Evolutionary conservation across 2,329 filamentous ascomycete species (phyloP).

Genomic region (Chrysosporium queenslandicum): DNA sequence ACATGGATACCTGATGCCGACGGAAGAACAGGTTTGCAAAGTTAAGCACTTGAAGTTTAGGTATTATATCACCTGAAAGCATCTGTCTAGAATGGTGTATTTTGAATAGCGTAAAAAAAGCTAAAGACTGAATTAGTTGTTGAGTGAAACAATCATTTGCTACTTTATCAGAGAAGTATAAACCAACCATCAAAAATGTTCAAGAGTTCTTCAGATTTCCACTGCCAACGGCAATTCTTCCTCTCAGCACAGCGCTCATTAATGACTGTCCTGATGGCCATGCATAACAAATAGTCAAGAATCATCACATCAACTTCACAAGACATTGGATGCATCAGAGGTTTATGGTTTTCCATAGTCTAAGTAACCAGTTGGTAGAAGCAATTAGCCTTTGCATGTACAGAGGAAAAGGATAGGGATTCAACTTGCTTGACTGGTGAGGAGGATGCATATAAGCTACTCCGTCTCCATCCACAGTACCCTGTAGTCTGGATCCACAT

Average conservation of each 20-base stretch:
- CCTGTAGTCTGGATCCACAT: too few species aligned
- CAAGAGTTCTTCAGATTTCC: slow-evolving; percentile 18
- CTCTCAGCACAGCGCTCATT: slow-evolving; percentile 22
- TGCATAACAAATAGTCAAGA: slow-evolving; percentile 47
- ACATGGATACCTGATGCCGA: slow-evolving; percentile 33
- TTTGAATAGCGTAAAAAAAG: slow-evolving; percentile 38
- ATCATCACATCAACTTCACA: slow-evolving; percentile 42
- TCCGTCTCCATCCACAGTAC: too few species aligned
- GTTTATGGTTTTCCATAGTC: not conserved
- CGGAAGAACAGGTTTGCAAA: slow-evolving; percentile 39
- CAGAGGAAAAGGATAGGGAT: too few species aligned
- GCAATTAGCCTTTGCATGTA: too few species aligned
- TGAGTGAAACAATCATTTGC: not conserved
- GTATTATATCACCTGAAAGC: slow-evolving; percentile 33
- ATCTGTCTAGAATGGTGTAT: slow-evolving; percentile 29
- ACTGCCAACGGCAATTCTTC: not conserved
- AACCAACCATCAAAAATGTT: slow-evolving; percentile 25
- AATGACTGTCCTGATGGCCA: slow-evolving; percentile 37
- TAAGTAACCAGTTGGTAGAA: not conserved
- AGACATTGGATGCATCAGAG: not conserved
- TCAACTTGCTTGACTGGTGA: too few species aligned
- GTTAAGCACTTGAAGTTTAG: slow-evolving; percentile 42
- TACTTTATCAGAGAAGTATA: not conserved
- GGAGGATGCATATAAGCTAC: too few species aligned
- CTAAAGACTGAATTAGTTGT: slow-evolving; percentile 20